A percentile compares a stretch with the other conserved stretches of the same genome.
Conservation (phyloP, 2,329 filamentous ascomycete genomes). For the Hortaea sp. region DNA sequence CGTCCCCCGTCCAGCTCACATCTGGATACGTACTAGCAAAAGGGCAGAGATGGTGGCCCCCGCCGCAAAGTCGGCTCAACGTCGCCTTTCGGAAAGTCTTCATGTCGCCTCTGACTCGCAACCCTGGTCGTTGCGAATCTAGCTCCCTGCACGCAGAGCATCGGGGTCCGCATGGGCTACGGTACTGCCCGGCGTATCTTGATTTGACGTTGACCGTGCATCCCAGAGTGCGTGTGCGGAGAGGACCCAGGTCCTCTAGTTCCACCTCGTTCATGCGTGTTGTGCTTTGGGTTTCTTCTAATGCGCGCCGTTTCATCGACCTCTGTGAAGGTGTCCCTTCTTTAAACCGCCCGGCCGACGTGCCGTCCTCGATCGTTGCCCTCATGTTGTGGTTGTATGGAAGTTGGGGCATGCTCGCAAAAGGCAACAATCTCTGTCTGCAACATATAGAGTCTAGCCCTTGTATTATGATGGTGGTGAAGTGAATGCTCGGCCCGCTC, state of each 20-base stretch:
- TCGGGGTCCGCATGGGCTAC: neutral
- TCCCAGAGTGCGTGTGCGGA: neutral
- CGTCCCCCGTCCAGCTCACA: too few species aligned
- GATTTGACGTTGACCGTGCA: neutral
- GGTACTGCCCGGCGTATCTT: neutral
- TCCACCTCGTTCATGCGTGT: neutral
- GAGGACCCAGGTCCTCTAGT: neutral
- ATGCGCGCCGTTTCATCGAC: neutral
- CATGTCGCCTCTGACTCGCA: neutral
- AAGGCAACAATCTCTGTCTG: neutral
- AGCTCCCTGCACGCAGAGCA: neutral
- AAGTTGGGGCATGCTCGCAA: slow-evolving; percentile 2
- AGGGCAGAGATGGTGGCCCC: too few species aligned
- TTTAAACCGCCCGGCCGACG: neutral
- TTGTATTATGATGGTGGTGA: slow-evolving; percentile 9
- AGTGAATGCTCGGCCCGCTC: slow-evolving; percentile 3
- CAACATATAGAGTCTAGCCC: slow-evolving; percentile 5
- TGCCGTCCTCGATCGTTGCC: neutral
- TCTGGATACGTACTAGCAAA: too few species aligned
- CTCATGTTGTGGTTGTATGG: slow-evolving; percentile 8
- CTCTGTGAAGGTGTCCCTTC: neutral
- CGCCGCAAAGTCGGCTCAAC: neutral
- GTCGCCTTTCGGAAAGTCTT: neutral
- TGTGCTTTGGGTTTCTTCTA: neutral
- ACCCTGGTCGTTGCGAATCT: neutral